A percentile compares a stretch with the other conserved stretches of the same genome.
These are phyloP conservation scores for Calonectria multiphialidica DNA, from an alignment of 2,329 filamentous ascomycete species.

Conservation along the genomic window DNA sequence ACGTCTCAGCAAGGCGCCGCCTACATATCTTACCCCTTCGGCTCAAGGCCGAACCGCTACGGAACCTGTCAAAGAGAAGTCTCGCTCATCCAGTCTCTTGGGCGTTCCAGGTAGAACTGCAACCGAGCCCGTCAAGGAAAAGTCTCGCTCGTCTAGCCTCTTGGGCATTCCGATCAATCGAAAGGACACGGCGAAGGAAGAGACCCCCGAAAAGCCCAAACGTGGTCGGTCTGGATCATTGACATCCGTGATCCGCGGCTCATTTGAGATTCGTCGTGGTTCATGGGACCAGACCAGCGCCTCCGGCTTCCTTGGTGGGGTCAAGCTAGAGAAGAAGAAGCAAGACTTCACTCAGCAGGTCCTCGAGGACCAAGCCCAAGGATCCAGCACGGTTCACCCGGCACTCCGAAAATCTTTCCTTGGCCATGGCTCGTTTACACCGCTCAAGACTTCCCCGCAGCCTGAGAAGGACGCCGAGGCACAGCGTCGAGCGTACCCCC, in stretches of 20 bases:
- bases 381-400: constrained; percentile 48
- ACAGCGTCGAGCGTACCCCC: constrained; percentile 49
- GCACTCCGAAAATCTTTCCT: constrained; percentile 47
- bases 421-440: constrained; percentile 42
- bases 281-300: constrained; percentile 48
- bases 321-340: constrained; percentile 55
- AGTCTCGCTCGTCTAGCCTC: constrained; percentile 43
- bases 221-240: constrained; percentile 53
- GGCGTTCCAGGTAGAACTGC: constrained; percentile 38
- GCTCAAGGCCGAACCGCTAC: constrained; percentile 35
- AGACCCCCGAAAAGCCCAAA: constrained; percentile 32
- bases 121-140: constrained; percentile 30
- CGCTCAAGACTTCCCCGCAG: constrained; percentile 42
- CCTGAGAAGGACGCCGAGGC: constrained; percentile 39
- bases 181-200: constrained; percentile 30
- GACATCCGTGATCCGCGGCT: constrained; percentile 49
- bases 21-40: constrained; percentile 31
- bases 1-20: constrained; percentile 50
- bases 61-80: constrained; percentile 26
- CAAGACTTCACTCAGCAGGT: constrained; percentile 48
- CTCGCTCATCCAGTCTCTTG: constrained; percentile 44
- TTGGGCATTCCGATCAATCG: constrained; percentile 40
- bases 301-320: constrained; percentile 55
- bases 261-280: constrained; percentile 50
- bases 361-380: constrained; percentile 41